phyloP scores from a whole-genome alignment of 768 basidiomycete species.

The Pholiota conissans region DNA sequence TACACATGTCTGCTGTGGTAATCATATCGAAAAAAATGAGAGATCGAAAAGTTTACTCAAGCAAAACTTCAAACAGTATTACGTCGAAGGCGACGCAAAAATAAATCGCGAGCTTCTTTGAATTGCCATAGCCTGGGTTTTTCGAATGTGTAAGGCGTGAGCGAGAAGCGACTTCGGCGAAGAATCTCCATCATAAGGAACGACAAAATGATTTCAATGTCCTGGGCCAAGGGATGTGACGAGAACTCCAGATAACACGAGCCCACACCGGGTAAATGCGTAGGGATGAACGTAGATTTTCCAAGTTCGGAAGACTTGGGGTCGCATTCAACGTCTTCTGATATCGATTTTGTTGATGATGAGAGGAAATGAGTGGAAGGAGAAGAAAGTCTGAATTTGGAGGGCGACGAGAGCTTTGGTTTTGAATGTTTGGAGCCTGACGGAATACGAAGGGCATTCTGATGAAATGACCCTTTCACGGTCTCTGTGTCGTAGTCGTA shows the following conservation, averaged over 20 bases:
- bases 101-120: slow-evolving; percentile 36
- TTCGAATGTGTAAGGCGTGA: slow-evolving; percentile 47
- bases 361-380: slow-evolving; percentile 15
- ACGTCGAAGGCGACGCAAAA: slow-evolving; percentile 37
- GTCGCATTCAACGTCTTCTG: slow-evolving; percentile 20
- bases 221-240: slow-evolving; percentile 45
- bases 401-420: slow-evolving; percentile 17
- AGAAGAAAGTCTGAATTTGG: slow-evolving; percentile 15
- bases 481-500: slow-evolving; percentile 52
- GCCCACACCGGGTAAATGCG: slow-evolving; percentile 54
- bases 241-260: slow-evolving; percentile 60
- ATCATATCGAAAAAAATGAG: neutral
- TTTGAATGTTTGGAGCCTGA: slow-evolving; percentile 26
- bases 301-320: slow-evolving; percentile 3
- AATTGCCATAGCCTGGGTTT: slow-evolving; percentile 50
- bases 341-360: slow-evolving; percentile 19
- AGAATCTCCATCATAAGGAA: slow-evolving; percentile 67
- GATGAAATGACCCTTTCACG: slow-evolving; percentile 50
- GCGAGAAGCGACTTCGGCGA: slow-evolving; percentile 56
- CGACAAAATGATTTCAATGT: slow-evolving; percentile 57
- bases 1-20: neutral
- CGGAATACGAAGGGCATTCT: slow-evolving; percentile 47
- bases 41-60: neutral
- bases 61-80: slow-evolving; percentile 31
- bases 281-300: slow-evolving; percentile 42